Conservation (phyloP, 78 protist genomes). For the Guillardia theta region DNA sequence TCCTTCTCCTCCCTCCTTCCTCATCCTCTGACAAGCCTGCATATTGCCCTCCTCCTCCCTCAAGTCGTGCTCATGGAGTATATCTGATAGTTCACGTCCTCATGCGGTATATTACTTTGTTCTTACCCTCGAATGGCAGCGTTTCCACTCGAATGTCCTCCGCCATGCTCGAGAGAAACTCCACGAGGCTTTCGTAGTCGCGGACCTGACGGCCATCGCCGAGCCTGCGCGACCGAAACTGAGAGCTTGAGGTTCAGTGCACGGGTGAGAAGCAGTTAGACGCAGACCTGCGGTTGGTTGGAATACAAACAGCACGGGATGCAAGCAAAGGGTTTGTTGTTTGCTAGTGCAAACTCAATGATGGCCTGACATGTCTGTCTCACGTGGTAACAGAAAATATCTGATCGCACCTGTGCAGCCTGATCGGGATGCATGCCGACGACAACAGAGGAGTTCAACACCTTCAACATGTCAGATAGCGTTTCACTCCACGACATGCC, state of each 20-base stretch:
- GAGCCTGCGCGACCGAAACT: neutral
- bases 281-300: neutral
- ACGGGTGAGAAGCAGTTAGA: neutral
- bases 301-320: constrained; percentile 22
- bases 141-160: neutral
- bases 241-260: neutral
- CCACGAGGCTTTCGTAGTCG: neutral
- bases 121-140: constrained; percentile 29
- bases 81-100: no score
- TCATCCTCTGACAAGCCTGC: no score
- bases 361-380: neutral
- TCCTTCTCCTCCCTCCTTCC: neutral
- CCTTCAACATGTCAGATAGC: no score
- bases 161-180: neutral
- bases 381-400: neutral
- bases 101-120: neutral
- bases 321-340: neutral
- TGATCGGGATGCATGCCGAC: constrained; percentile 33
- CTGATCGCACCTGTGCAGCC: neutral
- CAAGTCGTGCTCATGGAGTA: no score
- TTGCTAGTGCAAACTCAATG: neutral
- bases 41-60: no score
- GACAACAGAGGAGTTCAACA: neutral
- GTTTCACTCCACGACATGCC: neutral
- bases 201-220: neutral